These are phyloP conservation scores for Ceratobasidium sp. DNA, from an alignment of 1,284 basidiomycete species.

Conservation along the genomic window DNA sequence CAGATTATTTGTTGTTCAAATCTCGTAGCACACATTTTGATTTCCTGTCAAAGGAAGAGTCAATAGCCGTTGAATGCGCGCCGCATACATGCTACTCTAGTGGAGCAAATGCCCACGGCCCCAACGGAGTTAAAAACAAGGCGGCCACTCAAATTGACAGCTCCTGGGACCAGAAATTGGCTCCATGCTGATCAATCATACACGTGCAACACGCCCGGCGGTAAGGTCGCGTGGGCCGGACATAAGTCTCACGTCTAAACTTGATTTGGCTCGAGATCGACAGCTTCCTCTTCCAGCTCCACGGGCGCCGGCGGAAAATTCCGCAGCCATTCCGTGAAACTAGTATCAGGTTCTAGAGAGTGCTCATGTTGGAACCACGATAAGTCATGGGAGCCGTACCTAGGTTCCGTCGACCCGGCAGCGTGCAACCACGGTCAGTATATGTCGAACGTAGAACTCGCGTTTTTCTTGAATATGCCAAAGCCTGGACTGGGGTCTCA, in stretches of 20 bases:
- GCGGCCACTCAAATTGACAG: not conserved
- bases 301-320: not conserved
- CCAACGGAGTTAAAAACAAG: not conserved
- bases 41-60: no score
- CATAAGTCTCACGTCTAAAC: not conserved
- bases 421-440: no score
- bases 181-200: not conserved
- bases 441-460: no score
- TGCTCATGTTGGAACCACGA: no score
- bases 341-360: no score
- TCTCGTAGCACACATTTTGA: no score
- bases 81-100: not conserved
- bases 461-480: no score
- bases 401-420: no score
- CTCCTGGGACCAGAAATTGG: not conserved
- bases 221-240: not conserved
- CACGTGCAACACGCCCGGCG: not conserved
- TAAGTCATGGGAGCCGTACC: no score
- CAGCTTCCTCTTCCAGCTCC: not conserved
- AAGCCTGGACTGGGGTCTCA: no score
- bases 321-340: not conserved
- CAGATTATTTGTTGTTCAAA: no score
- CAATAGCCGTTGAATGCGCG: no score
- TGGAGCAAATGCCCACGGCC: not conserved
- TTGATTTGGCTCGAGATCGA: not conserved